Conservation (phyloP, 352 stramenopile species). For the Phytophthora pinifolia region DNA sequence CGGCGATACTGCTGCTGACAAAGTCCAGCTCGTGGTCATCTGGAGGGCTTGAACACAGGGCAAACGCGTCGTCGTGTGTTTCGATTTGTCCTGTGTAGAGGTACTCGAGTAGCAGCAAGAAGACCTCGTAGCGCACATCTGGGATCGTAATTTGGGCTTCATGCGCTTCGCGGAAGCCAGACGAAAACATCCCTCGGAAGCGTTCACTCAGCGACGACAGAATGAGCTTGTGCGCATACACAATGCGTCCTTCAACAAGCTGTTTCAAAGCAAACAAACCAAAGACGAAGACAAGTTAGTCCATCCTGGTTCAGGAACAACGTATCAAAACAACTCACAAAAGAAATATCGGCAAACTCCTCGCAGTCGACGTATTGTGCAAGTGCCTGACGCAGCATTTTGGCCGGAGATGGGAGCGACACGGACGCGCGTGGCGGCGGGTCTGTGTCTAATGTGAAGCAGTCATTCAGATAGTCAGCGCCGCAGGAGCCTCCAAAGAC, state of each 20-base stretch:
- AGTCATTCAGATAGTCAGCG: conserved; percentile 94
- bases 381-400: conserved; percentile 74
- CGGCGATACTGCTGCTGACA: conserved; percentile 26
- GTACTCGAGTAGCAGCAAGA: conserved; percentile 93
- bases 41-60: conserved; percentile 19
- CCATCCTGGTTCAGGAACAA: conserved; percentile 1
- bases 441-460: conserved; percentile 95
- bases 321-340: conserved; percentile 49
- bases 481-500: conserved; percentile 93
- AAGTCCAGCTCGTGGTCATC: conserved; percentile 17
- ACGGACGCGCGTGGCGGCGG: conserved; percentile 83
- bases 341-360: conserved; percentile 95
- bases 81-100: conserved; percentile 89
- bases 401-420: conserved; percentile 67
- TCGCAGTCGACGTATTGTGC: conserved; percentile 91
- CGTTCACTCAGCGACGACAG: conserved; percentile 92
- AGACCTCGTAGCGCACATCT: conserved; percentile 89
- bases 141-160: conserved; percentile 88
- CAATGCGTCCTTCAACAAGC: conserved; percentile 91
- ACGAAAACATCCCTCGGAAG: conserved; percentile 95
- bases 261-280: conserved; percentile 14
- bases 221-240: conserved; percentile 95
- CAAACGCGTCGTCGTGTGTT: conserved; percentile 34
- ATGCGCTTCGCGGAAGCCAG: conserved; percentile 88
- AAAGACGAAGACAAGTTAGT: conserved; percentile 9